These are phyloP conservation scores for Polyporus arcularius DNA, from an alignment of 768 basidiomycete genomes.

Conservation along the genomic window DNA sequence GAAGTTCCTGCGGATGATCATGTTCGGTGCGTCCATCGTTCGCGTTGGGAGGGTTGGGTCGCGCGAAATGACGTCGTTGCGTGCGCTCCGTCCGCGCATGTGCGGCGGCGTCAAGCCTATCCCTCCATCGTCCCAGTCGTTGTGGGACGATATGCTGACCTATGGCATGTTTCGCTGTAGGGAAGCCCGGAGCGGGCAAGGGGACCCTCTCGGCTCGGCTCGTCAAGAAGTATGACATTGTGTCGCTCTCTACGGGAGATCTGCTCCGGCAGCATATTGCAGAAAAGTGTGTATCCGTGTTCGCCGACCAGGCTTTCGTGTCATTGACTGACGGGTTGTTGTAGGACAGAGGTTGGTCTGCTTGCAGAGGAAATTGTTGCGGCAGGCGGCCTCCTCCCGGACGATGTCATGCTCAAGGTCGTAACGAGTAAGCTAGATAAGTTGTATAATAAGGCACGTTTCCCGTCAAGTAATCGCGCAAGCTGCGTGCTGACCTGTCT, in stretches of 20 bases:
- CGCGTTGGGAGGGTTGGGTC: not conserved
- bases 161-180: not conserved
- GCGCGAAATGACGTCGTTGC: not conserved
- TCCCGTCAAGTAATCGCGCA: not conserved
- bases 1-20: conserved; percentile 57
- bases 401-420: conserved; percentile 78
- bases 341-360: conserved; percentile 67
- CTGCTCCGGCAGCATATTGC: conserved; percentile 82
- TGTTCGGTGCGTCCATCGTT: conserved; percentile 49
- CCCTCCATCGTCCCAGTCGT: too few relatives aligned
- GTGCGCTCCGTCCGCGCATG: not conserved
- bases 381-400: conserved; percentile 72
- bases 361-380: conserved; percentile 81
- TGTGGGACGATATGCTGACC: too few relatives aligned
- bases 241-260: conserved; percentile 82
- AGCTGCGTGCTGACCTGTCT: not conserved
- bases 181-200: conserved; percentile 83
- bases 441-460: conserved; percentile 62
- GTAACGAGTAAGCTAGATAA: conserved; percentile 70
- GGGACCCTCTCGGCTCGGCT: conserved; percentile 80
- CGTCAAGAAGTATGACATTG: conserved; percentile 77
- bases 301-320: not conserved
- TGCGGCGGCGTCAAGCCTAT: not conserved
- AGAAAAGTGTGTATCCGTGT: conserved; percentile 45
- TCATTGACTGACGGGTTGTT: not conserved